Evolutionary conservation across 345 rosid species (phyloP).

Genomic region (Pelargonium nanum): DNA sequence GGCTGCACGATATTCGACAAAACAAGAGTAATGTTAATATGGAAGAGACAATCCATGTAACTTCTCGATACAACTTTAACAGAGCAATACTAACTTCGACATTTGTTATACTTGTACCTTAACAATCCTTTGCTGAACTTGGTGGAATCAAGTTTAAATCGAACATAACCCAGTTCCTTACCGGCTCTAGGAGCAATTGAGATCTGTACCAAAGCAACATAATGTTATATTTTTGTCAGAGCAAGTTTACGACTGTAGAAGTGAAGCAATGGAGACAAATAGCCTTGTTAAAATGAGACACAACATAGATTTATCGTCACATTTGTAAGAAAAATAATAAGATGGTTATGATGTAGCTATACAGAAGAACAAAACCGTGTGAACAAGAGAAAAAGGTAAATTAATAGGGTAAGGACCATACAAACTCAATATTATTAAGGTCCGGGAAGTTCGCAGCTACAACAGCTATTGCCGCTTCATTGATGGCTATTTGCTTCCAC

Average conservation of each 20-base stretch:
- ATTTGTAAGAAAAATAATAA: too few species aligned
- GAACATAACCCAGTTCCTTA: constrained; percentile 81
- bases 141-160: constrained; percentile 77
- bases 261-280: too few species aligned
- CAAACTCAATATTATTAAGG: constrained; percentile 75
- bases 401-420: constrained; percentile 27
- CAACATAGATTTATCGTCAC: too few species aligned
- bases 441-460: constrained; percentile 90
- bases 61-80: not conserved
- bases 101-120: too few species aligned
- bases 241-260: too few species aligned
- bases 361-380: too few species aligned
- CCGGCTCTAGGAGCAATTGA: constrained; percentile 93
- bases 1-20: constrained; percentile 35
- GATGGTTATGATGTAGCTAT: too few species aligned
- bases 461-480: constrained; percentile 94
- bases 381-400: not conserved
- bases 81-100: not conserved
- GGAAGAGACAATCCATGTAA: too few species aligned
- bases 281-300: too few species aligned
- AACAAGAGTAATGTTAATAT: too few species aligned
- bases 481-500: constrained; percentile 84
- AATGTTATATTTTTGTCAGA: not conserved
- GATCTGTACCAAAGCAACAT: constrained; percentile 36
- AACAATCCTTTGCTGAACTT: constrained; percentile 79